Evolutionary conservation across 2,329 filamentous ascomycete genomes (phyloP), one percentile per base, ranked within the genome.

Genomic region (Paecilomyces sp.): DNA sequence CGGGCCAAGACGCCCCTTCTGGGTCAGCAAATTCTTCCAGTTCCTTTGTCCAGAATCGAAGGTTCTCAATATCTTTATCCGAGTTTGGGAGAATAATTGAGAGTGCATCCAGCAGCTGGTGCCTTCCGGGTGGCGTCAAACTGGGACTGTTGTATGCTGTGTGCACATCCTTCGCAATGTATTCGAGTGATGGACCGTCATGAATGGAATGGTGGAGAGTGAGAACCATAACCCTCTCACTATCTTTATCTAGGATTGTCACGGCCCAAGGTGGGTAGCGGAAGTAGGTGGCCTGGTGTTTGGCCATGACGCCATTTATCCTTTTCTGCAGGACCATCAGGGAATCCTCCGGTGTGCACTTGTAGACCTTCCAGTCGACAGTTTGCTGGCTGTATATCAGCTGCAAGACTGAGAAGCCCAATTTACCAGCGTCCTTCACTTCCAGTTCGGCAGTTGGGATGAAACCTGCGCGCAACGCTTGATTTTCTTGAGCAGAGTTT

Each of bases 401-500:
- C 52, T 74, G 71, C 9, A 74, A 41, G n/a, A 70, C 62, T 2
- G 60, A 65, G 60, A 71, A 65, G 57, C 66, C 57, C 24, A 62
- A 24, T 6, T 25, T 30, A 3, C 56, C 57, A 11, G 56, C 25
- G 5, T 51, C 30, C 18, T 47, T 31, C 28, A 50, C 24, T 25
- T 57, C 50, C 7, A 70, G 58, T 28, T 68, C 66, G 3, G 69
- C 71, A 24, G 66, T 63, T 5, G 74, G 71, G 11, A 74, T 65
- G 36, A 77, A 77, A 2, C 68, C 68, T 28, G 70, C 74, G 25
- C 75, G 69, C 13, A 77, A 64, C 13, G 74, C 73, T 53, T 76
- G 72, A 0, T 71, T 70, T 11, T 66, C 66, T 30, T 59, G 61
- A 34, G 66, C 67, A 4, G 72, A 66, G 1, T 64, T 62, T 25